Conservation (phyloP, 805 yeast genomes). For the Myxozyma vanderwaltii region DNA sequence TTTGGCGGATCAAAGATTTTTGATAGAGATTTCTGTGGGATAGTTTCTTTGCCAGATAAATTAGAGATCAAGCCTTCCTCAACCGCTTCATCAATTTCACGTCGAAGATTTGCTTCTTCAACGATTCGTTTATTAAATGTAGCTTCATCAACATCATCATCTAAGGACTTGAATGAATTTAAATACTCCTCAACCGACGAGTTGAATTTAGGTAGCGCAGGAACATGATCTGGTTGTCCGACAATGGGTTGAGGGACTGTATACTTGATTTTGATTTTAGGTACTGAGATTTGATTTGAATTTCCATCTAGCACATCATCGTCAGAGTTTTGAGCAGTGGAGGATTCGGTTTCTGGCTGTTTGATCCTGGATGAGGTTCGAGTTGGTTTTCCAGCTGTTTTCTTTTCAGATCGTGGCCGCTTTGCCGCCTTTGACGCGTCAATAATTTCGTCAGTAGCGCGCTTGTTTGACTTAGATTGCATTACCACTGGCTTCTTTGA, state of each 20-base stretch:
- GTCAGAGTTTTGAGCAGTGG: not conserved
- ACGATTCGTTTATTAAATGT: slow-evolving; percentile 62
- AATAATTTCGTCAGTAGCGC: not conserved
- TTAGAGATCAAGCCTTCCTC: slow-evolving; percentile 43
- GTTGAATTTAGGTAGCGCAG: slow-evolving; percentile 49
- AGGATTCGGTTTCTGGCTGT: not conserved
- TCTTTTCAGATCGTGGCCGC: not conserved
- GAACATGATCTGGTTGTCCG: slow-evolving; percentile 61
- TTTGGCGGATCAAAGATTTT: slow-evolving; percentile 51
- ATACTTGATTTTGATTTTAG: slow-evolving; percentile 31
- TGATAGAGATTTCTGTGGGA: slow-evolving; percentile 44
- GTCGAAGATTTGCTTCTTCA: slow-evolving; percentile 53
- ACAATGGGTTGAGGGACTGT: slow-evolving; percentile 50
- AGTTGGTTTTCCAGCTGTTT: not conserved
- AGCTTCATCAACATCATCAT: slow-evolving; percentile 60
- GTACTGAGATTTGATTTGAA: slow-evolving; percentile 1
- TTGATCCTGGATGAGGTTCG: slow-evolving; percentile 5
- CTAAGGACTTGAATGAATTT: slow-evolving; percentile 58
- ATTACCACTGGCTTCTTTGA: not conserved
- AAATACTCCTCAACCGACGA: slow-evolving; percentile 50
- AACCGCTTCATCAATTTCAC: slow-evolving; percentile 52
- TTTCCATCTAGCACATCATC: slow-evolving; percentile 1
- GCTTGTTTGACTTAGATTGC: not conserved
- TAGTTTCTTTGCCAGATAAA: slow-evolving; percentile 27
- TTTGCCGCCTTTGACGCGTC: not conserved